These are phyloP conservation scores for Chionographis japonica DNA, from an alignment of 106 monocot genomes.

Conservation along the genomic window DNA sequence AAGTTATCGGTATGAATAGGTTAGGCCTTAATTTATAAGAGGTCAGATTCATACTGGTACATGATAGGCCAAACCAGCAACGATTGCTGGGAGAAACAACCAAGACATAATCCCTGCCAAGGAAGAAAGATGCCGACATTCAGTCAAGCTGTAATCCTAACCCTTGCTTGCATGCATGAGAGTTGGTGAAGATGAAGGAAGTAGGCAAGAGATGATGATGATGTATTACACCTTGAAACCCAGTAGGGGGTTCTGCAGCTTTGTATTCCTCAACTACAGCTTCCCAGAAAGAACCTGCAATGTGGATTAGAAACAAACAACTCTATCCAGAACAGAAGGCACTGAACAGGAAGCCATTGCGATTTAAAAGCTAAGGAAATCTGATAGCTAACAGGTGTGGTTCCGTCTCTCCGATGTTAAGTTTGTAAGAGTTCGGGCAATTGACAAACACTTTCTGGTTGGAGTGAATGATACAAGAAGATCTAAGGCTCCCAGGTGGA, in stretches of 20 bases:
- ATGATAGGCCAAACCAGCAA: conserved; percentile 54
- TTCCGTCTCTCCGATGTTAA: too few species aligned
- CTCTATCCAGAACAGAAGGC: background rate
- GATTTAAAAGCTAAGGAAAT: too few species aligned
- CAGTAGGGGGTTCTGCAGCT: conserved; percentile 71
- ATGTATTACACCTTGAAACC: conserved; percentile 64
- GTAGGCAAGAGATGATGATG: background rate
- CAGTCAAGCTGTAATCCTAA: background rate
- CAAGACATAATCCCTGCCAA: conserved; percentile 78
- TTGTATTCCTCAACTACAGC: conserved; percentile 49
- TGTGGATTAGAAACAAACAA: background rate
- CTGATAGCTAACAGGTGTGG: too few species aligned
- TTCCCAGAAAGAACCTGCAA: conserved; percentile 67
- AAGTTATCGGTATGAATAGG: too few species aligned
- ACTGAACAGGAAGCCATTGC: background rate
- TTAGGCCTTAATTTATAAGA: too few species aligned
- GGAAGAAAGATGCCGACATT: conserved; percentile 5
- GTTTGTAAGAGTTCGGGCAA: too few species aligned
- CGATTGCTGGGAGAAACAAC: conserved; percentile 83
- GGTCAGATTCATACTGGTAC: conserved; percentile 58
- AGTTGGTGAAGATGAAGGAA: background rate
- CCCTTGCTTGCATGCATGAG: background rate
- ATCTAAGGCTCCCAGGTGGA: too few species aligned
- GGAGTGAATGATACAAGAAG: too few species aligned
- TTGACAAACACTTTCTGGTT: too few species aligned